phyloP scores from a whole-genome alignment of 1,284 basidiomycete genomes.

The Apiotrichum gamsii region DNA sequence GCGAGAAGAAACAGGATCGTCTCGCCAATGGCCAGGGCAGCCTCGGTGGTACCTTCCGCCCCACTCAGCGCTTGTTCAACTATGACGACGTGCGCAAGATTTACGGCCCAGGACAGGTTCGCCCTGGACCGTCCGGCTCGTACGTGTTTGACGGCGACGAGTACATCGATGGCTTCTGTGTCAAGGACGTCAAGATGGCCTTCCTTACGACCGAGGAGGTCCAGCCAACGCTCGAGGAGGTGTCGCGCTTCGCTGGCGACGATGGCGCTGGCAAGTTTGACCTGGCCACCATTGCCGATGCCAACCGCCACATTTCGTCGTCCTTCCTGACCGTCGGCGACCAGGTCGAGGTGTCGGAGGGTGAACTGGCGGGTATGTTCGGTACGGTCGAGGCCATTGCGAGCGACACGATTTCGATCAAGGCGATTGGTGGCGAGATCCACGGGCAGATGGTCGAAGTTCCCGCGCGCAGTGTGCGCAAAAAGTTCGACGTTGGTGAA shows the following conservation, averaged over 20 bases:
- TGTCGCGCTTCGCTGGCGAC: conserved; percentile 74
- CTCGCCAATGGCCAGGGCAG: conserved; percentile 48
- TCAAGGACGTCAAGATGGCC: conserved; percentile 87
- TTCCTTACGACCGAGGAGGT: conserved; percentile 80
- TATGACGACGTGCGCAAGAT: conserved; percentile 86
- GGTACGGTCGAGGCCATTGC: conserved; percentile 86
- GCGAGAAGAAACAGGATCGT: conserved; percentile 63
- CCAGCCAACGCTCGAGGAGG: conserved; percentile 92
- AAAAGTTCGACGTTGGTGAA: conserved; percentile 93
- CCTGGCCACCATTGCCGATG: conserved; percentile 43
- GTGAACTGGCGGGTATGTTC: conserved; percentile 87
- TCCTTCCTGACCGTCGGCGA: conserved; percentile 94
- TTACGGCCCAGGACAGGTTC: conserved; percentile 70
- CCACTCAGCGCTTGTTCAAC: conserved; percentile 89
- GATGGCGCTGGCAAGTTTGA: conserved; percentile 36
- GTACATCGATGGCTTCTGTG: conserved; percentile 88
- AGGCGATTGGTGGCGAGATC: conserved; percentile 54
- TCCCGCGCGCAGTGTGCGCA: conserved; percentile 80
- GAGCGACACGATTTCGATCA: conserved; percentile 80
- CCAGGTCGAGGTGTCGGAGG: conserved; percentile 94
- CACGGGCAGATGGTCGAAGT: conserved; percentile 72
- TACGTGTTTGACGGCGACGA: conserved; percentile 89
- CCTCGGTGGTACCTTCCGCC: conserved; percentile 50
- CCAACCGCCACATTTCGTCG: conserved; percentile 49
- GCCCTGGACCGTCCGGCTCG: conserved; percentile 56